phyloP scores from a whole-genome alignment of 2,329 filamentous ascomycete genomes.

The Alternaria alternata region DNA sequence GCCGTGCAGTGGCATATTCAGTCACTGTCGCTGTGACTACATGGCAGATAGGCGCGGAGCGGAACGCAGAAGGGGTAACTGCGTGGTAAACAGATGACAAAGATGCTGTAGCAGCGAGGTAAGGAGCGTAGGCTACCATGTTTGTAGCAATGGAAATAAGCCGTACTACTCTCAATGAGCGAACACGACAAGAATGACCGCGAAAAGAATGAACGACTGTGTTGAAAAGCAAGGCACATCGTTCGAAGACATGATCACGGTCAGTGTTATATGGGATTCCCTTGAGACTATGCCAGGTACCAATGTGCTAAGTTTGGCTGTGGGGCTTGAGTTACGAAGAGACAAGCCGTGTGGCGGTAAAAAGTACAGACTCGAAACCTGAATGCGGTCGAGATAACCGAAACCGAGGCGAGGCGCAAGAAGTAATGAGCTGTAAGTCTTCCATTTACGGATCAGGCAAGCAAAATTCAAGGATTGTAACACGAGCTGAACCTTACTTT shows the following conservation, averaged over 20 bases:
- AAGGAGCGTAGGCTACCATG: conserved; percentile 43
- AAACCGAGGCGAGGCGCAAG: conserved; percentile 1
- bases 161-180: conserved; percentile 8
- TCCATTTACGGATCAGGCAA: not conserved
- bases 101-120: conserved; percentile 31
- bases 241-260: not conserved
- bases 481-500: not conserved
- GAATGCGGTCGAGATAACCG: conserved; percentile 1
- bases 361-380: conserved; percentile 5
- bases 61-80: conserved; percentile 16
- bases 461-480: not conserved
- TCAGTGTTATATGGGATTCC: conserved; percentile 19
- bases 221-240: conserved; percentile 1
- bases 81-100: conserved; percentile 29
- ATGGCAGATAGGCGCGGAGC: conserved; percentile 17
- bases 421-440: not conserved
- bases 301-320: conserved; percentile 14
- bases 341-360: conserved; percentile 9
- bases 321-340: conserved; percentile 9
- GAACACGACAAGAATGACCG: conserved; percentile 10
- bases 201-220: conserved; percentile 25
- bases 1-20: conserved; percentile 25
- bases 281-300: conserved; percentile 6
- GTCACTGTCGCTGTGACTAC: conserved; percentile 25
- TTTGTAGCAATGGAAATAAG: conserved; percentile 16